These are phyloP conservation scores for Artemisia argyi DNA, from an alignment of 129 eudicot species.

Conservation along the genomic window DNA sequence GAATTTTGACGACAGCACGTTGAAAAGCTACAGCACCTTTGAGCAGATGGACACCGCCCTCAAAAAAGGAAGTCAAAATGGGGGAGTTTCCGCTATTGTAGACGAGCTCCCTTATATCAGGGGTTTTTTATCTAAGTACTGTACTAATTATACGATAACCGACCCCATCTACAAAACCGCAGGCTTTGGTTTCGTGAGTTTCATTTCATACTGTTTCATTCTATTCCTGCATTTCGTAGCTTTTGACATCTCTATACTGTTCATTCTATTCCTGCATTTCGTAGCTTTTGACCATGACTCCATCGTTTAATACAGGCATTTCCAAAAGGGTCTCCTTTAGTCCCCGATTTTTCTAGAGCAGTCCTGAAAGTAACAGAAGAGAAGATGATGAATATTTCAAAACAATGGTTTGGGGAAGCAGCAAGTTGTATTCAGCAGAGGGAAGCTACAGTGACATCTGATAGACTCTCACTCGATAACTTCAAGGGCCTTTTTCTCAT, in stretches of 20 bases:
- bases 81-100: neutral
- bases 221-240: too few relatives aligned
- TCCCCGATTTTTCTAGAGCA: slow-evolving; percentile 49
- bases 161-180: neutral
- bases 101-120: neutral
- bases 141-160: neutral
- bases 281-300: neutral
- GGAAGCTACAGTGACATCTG: slow-evolving; percentile 27
- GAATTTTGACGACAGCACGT: neutral
- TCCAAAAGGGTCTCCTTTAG: slow-evolving; percentile 57
- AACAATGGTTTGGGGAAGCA: slow-evolving; percentile 39
- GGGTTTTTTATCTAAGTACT: neutral
- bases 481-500: slow-evolving; percentile 60
- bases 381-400: slow-evolving; percentile 22
- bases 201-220: neutral
- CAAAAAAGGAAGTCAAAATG: neutral
- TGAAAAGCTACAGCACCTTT: neutral
- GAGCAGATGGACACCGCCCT: neutral
- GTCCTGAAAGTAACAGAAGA: slow-evolving; percentile 49
- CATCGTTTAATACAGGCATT: slow-evolving; percentile 35
- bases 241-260: neutral
- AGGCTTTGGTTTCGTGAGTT: neutral
- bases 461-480: slow-evolving; percentile 52
- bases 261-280: neutral
- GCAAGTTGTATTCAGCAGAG: slow-evolving; percentile 27